Percentiles rank a stretch among this genome's conserved stretches.
Evolutionary conservation across 1,139 yeast genomes (phyloP).

Genomic region (Hansenula lynferdii): DNA sequence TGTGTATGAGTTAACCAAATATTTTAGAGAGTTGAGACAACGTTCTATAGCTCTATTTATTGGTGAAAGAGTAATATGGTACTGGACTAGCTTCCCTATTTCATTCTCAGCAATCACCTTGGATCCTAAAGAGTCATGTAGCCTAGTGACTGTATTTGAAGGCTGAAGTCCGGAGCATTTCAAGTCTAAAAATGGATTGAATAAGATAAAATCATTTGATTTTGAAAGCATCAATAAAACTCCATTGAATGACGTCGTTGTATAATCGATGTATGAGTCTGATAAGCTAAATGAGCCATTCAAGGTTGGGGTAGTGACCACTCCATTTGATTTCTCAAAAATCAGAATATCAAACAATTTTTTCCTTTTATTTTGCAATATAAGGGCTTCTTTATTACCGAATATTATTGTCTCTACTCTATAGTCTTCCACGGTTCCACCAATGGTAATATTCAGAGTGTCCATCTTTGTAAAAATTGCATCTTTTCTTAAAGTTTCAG

Average conservation of each 20-base stretch:
- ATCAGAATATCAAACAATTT: conserved; percentile 43
- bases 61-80: conserved; percentile 44
- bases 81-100: conserved; percentile 14
- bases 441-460: conserved; percentile 31
- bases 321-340: conserved; percentile 31
- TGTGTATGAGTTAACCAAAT: conserved; percentile 53
- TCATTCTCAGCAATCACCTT: conserved; percentile 16
- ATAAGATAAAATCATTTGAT: conserved; percentile 39
- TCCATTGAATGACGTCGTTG: conserved; percentile 18
- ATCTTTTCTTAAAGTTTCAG: conserved; percentile 40
- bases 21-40: conserved; percentile 46
- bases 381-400: conserved; percentile 57
- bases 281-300: conserved; percentile 16
- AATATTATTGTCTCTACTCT: conserved; percentile 40
- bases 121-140: conserved; percentile 18
- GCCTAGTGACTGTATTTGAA: conserved; percentile 21
- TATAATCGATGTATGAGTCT: conserved; percentile 16
- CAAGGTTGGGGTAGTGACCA: conserved; percentile 24
- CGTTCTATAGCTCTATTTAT: conserved; percentile 34
- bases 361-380: conserved; percentile 32
- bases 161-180: conserved; percentile 38
- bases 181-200: conserved; percentile 63
- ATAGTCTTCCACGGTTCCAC: conserved; percentile 29
- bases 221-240: conserved; percentile 29
- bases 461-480: conserved; percentile 61